A percentile compares a stretch with the other conserved stretches of the same genome.
These are phyloP conservation scores for Boletus pseudo-olivaceus DNA, from an alignment of 768 basidiomycete species.

Conservation along the genomic window DNA sequence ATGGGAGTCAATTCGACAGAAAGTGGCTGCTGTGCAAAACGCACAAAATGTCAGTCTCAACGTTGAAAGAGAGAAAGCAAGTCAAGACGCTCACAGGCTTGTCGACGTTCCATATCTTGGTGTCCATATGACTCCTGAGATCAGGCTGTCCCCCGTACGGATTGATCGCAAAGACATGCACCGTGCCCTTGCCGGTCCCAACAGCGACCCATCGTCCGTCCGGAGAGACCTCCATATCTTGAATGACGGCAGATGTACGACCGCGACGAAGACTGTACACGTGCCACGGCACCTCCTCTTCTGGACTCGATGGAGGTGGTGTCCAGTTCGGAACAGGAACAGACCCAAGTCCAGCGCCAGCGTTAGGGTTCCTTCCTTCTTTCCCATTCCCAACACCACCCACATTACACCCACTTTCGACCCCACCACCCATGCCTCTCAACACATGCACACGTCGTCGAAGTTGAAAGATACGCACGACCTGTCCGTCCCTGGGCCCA, in stretches of 20 bases:
- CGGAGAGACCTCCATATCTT: constrained; percentile 38
- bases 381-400: not conserved
- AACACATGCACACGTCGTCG: constrained; percentile 24
- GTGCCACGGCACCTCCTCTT: constrained; percentile 42
- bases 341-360: constrained; percentile 1
- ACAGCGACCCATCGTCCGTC: constrained; percentile 71
- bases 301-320: not conserved
- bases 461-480: constrained; percentile 47
- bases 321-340: constrained; percentile 1
- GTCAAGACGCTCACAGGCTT: constrained; percentile 38
- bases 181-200: constrained; percentile 57
- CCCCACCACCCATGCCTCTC: constrained; percentile 8
- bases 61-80: not conserved
- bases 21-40: constrained; percentile 41
- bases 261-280: constrained; percentile 72
- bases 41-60: not conserved
- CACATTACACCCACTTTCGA: not conserved
- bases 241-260: constrained; percentile 61
- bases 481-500: constrained; percentile 53
- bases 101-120: constrained; percentile 51
- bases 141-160: constrained; percentile 73
- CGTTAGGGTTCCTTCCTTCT: not conserved
- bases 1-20: constrained; percentile 56
- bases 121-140: constrained; percentile 55
- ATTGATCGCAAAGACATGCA: constrained; percentile 74